Evolutionary conservation across 1,139 yeast species (phyloP).

Genomic region (Spencermartinsiella ligniputridi): DNA sequence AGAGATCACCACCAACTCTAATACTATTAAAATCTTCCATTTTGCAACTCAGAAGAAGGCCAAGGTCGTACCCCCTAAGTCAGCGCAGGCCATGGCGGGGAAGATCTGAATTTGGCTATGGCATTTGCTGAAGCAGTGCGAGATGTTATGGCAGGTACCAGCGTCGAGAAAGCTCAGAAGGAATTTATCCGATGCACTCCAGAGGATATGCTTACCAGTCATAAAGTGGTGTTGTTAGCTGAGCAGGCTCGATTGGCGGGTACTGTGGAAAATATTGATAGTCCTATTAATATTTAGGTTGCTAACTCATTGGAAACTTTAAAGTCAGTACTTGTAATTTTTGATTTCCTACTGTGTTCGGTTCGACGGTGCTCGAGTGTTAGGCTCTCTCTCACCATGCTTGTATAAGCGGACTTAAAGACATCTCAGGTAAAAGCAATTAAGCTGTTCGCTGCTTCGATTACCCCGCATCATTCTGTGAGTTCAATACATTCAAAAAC

Average conservation of each 20-base stretch:
- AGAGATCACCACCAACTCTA: constrained; percentile 24
- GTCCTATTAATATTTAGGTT: constrained; percentile 9
- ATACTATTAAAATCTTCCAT: constrained; percentile 22
- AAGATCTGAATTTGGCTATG: constrained; percentile 25
- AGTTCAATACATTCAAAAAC: no score
- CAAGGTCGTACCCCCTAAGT: constrained; percentile 16
- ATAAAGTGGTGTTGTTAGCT: constrained; percentile 27
- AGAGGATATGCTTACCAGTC: constrained; percentile 23
- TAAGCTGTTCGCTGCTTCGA: no score
- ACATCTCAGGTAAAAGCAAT: no score
- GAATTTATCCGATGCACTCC: constrained; percentile 24
- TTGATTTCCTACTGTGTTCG: no score
- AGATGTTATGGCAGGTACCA: no score
- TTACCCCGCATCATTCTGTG: no score
- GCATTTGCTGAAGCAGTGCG: constrained; percentile 25
- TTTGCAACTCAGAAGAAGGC: constrained; percentile 20
- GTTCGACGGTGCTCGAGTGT: no score
- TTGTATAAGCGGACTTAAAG: no score
- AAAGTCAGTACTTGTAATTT: no score
- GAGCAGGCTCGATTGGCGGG: constrained; percentile 24
- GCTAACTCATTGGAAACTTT: no score
- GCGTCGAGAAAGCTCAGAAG: constrained; percentile 20
- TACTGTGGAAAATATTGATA: constrained; percentile 15
- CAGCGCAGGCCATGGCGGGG: constrained; percentile 29
- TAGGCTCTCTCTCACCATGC: no score